A percentile compares a stretch with the other conserved stretches of the same genome.
Evolutionary conservation across 1,139 yeast species (phyloP).

Genomic region (Geotrichum candidum): DNA sequence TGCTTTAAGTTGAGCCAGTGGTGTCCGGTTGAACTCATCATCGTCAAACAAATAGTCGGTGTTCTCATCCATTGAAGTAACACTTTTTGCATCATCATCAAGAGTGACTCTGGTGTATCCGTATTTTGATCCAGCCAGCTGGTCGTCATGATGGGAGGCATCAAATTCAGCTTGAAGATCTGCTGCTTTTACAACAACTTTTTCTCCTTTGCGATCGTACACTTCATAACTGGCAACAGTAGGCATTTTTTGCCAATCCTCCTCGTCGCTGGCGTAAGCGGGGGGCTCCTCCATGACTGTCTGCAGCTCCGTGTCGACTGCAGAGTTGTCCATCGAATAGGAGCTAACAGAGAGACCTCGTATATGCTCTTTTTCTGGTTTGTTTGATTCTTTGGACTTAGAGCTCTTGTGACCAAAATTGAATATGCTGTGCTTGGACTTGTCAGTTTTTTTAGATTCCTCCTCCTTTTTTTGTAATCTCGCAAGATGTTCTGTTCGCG

Average conservation of each 20-base stretch:
- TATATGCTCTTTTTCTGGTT: not conserved
- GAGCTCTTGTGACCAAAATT: not conserved
- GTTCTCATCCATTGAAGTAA: constrained; percentile 60
- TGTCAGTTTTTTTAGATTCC: not conserved
- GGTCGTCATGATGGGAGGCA: constrained; percentile 27
- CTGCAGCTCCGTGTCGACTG: not conserved
- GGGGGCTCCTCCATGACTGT: not conserved
- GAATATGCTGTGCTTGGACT: not conserved
- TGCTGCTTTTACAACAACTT: constrained; percentile 34
- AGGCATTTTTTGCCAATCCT: constrained; percentile 55
- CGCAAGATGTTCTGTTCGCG: not conserved
- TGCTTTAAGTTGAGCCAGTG: constrained; percentile 61
- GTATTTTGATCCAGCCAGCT: constrained; percentile 26
- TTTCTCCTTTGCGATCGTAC: constrained; percentile 52
- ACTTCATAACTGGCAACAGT: constrained; percentile 54
- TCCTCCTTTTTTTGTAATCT: not conserved
- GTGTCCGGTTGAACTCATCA: constrained; percentile 43
- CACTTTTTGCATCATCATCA: constrained; percentile 78
- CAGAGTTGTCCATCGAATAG: not conserved
- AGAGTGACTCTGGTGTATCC: constrained; percentile 90
- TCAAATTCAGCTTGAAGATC: constrained; percentile 20
- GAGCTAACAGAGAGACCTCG: constrained; percentile 6
- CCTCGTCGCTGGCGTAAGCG: constrained; percentile 23
- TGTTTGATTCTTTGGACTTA: not conserved
- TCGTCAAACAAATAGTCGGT: constrained; percentile 75